Conservation (phyloP, 257 asterid genomes). For the Lithospermum erythrorhizon region DNA sequence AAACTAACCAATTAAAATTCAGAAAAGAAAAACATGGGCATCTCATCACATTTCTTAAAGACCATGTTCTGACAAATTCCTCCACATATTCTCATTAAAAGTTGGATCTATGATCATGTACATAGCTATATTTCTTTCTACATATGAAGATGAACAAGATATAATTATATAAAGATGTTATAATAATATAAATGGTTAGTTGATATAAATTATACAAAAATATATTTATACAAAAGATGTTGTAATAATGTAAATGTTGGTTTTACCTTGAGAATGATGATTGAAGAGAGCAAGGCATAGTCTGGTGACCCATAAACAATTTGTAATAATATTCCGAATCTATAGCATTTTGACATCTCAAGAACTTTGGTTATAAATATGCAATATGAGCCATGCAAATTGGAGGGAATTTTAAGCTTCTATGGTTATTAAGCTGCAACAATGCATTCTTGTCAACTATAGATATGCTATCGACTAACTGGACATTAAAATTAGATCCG, state of each 20-base stretch:
- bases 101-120: background rate
- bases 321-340: constrained; percentile 44
- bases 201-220: no score
- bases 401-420: no score
- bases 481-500: no score
- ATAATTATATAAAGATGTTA: no score
- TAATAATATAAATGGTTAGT: no score
- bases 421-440: no score
- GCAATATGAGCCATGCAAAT: no score
- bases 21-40: background rate
- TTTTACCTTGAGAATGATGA: constrained; percentile 58
- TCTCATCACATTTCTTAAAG: background rate
- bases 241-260: constrained; percentile 1
- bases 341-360: constrained; percentile 37
- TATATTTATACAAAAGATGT: no score
- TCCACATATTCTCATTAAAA: background rate
- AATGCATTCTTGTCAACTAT: no score
- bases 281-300: constrained; percentile 42
- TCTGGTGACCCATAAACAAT: constrained; percentile 50
- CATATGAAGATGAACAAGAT: background rate
- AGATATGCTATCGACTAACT: no score
- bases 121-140: background rate
- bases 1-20: no score
- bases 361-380: constrained; percentile 17
- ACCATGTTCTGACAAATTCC: background rate